phyloP scores from a whole-genome alignment of 1,139 yeast genomes.

The Eremothecium sinecaudum region DNA sequence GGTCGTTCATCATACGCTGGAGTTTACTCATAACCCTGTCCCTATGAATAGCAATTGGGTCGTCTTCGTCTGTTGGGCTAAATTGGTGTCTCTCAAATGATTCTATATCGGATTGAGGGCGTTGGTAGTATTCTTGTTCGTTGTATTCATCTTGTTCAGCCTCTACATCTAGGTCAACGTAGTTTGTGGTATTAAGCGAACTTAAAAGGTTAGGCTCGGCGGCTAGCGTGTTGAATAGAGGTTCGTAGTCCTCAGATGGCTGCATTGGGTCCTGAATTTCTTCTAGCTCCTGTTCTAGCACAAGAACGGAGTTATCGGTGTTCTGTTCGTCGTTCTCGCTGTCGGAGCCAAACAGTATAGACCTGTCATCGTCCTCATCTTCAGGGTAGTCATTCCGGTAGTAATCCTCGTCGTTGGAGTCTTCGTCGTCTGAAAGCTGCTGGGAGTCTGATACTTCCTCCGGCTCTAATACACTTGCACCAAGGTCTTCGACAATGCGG shows the following conservation, averaged over 20 bases:
- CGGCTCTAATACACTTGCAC: slow-evolving; percentile 45
- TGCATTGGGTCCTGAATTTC: slow-evolving; percentile 10
- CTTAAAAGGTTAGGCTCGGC: slow-evolving; percentile 26
- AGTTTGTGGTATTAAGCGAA: slow-evolving; percentile 18
- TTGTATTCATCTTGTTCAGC: slow-evolving; percentile 30
- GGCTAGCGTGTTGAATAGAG: slow-evolving; percentile 30
- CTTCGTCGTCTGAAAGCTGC: slow-evolving; percentile 50
- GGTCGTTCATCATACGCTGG: slow-evolving; percentile 38
- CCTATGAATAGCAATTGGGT: slow-evolving; percentile 53
- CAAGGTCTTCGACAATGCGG: slow-evolving; percentile 58
- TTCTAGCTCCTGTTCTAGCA: slow-evolving; percentile 1
- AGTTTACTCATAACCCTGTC: slow-evolving; percentile 52
- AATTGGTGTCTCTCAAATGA: slow-evolving; percentile 39
- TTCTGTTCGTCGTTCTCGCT: slow-evolving; percentile 24
- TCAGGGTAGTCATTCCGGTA: slow-evolving; percentile 93
- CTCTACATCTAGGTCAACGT: slow-evolving; percentile 22
- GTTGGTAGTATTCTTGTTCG: slow-evolving; percentile 9
- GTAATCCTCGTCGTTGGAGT: slow-evolving; percentile 82
- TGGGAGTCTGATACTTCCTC: slow-evolving; percentile 35
- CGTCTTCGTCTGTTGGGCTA: slow-evolving; percentile 46
- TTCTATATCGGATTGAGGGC: slow-evolving; percentile 17
- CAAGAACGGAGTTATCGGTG: neutral
- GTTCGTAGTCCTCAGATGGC: slow-evolving; percentile 24
- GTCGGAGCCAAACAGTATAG: slow-evolving; percentile 33
- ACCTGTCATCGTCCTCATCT: slow-evolving; percentile 60